Base-by-base conservation (phyloP, 805 yeast genomes). In the Scheffersomyces amazonensis region DNA sequence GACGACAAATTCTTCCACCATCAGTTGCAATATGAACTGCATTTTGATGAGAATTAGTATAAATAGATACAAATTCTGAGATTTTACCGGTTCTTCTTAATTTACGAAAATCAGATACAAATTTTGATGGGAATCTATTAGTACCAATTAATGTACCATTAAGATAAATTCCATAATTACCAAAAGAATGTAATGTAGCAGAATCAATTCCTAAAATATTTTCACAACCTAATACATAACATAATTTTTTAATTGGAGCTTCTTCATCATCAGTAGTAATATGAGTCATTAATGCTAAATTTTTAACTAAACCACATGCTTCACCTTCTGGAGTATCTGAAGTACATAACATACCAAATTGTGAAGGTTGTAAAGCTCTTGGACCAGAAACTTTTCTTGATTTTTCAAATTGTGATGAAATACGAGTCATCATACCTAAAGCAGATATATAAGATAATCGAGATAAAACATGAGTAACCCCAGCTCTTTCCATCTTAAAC, bases 261-360 rank as follows among this genome's bases (percentile, higher is more conserved):
- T 91, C 97, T 61, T 93, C 99, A 52, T 88, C 97, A 64, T 93
- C 99, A 1, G 99, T 91, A 4, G 99, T 93, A 54, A 93, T 93
- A 64, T 93, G 99, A 9, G 99, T 93, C 99, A 93, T 93, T 33
- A 93, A 73, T 1, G 99, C 99, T 60, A 93, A 71, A 58, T 93
- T 93, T 66, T 93, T 93, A 25, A 93, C 99, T 62, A 93, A 76
- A 56, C 99, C 99, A 80, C 99, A 93, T 0, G 99, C 99, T 66
- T 93, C 99, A 75, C 99, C 99, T 76, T 93, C 99, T 1, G 99
- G 99, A 0, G 99, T 93, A 76, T 93, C 99, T 0, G 98, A 87
- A 5, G 98, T 88, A 73, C 99, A 93, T 43, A 93, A 73, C 98
- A 93, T 93, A 59, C 99, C 99, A 62, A 93, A 93, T 68, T 93